phyloP scores from a whole-genome alignment of 2,329 filamentous ascomycete species.

The Fonsecaea monophora region DNA sequence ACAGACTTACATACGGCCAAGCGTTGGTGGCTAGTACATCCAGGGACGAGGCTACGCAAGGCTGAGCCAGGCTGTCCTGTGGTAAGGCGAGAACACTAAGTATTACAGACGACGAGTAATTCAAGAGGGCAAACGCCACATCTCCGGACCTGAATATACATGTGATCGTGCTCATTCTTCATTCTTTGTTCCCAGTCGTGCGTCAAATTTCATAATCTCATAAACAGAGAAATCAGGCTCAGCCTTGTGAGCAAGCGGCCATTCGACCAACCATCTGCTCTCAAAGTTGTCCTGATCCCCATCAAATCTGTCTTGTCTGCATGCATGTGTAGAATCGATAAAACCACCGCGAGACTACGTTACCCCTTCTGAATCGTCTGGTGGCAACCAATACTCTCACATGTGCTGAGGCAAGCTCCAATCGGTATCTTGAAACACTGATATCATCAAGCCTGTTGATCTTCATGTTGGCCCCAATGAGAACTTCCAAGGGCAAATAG shows the following conservation, averaged over 20 bases:
- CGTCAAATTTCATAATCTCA: constrained; percentile 9
- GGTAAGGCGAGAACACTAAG: neutral
- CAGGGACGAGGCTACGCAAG: neutral
- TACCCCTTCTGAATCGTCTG: neutral
- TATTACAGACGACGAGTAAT: neutral
- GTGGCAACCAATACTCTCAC: neutral
- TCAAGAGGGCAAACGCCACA: neutral
- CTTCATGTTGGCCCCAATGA: constrained; percentile 12
- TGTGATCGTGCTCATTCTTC: neutral
- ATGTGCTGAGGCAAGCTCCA: neutral
- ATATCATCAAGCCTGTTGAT: constrained; percentile 22
- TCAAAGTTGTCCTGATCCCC: neutral
- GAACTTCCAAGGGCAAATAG: constrained; percentile 10
- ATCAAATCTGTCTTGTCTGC: constrained; percentile 1
- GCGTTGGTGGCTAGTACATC: neutral
- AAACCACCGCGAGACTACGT: neutral
- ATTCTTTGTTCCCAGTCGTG: neutral
- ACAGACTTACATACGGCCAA: neutral
- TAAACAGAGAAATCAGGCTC: constrained; percentile 2
- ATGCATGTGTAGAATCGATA: constrained; percentile 5
- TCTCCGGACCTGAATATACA: neutral
- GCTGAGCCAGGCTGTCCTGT: neutral
- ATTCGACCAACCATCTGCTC: neutral
- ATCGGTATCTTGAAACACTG: constrained; percentile 12
- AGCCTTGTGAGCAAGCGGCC: neutral